Evolutionary conservation across 2,329 filamentous ascomycete genomes (phyloP).

Genomic region (Aspergillus sergii): DNA sequence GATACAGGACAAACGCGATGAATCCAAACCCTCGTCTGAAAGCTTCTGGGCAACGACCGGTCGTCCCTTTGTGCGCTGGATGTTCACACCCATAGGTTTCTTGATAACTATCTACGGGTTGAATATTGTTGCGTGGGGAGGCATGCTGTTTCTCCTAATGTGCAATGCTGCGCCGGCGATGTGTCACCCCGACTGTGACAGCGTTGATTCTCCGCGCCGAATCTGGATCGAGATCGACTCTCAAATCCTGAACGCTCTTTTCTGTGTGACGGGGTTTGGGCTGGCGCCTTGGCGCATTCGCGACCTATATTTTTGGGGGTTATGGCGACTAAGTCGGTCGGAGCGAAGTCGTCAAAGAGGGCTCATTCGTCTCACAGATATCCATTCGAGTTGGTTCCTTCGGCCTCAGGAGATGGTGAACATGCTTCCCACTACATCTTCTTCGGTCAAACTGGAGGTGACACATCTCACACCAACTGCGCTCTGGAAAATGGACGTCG

Average conservation of each 20-base stretch:
- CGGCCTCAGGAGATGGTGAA: background rate
- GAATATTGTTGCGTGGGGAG: slow-evolving; percentile 85
- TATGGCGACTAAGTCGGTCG: slow-evolving; percentile 61
- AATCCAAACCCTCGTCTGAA: background rate
- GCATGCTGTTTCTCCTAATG: slow-evolving; percentile 85
- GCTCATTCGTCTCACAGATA: background rate
- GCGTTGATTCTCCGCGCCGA: slow-evolving; percentile 74
- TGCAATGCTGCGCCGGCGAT: slow-evolving; percentile 66
- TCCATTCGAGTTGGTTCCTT: background rate
- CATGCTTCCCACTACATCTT: background rate
- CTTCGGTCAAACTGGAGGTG: slow-evolving; percentile 33
- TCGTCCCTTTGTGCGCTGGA: slow-evolving; percentile 51
- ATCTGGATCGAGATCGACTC: slow-evolving; percentile 85
- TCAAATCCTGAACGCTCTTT: slow-evolving; percentile 80
- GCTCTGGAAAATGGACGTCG: slow-evolving; percentile 76
- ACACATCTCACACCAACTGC: background rate
- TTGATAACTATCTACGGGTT: slow-evolving; percentile 76
- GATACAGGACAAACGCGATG: background rate
- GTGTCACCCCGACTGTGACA: slow-evolving; percentile 64
- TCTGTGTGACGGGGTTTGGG: slow-evolving; percentile 85
- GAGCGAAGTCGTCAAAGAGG: background rate
- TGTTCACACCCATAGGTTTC: slow-evolving; percentile 74
- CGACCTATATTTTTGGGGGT: slow-evolving; percentile 73
- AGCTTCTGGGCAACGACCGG: background rate
- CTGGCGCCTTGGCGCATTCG: slow-evolving; percentile 82